Evolutionary conservation across 2,329 filamentous ascomycete genomes (phyloP), one percentile per base, ranked within the genome.

Genomic region (Aspergillus awamori): DNA sequence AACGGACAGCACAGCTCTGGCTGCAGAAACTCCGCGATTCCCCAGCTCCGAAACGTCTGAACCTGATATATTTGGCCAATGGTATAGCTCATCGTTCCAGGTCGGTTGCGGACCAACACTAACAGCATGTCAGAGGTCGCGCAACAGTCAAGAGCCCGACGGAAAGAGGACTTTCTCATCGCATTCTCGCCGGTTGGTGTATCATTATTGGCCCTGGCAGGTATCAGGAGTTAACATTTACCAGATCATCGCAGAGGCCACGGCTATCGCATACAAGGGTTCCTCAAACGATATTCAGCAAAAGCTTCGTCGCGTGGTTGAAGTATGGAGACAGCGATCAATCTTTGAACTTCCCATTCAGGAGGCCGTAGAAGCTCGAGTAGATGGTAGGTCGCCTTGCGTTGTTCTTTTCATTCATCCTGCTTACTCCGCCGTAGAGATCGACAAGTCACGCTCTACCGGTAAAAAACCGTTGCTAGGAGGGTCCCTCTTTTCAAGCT

Each of bases 31-130:
- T 99, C 62, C 95, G 93, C 72, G 94, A 98, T 68, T 93, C 92
- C 1, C 87, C 90, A 6, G 89, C 91, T 63, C 87, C 89, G 62
- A 97, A 97, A 77, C 88, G 93, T 69, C 82, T 99, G 62, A 97
- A 93, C 70, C 83, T 98, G 65, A 86, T 99, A 65, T 99, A 99
- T 76, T 89, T 99, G 59, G 93, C 93, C 65, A 99, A 99, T 77
- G 92, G 92, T 95, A 83, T 73, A 84, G 49, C 58, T 17, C n/a
- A 24, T 52, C 38, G 20, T 17, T 36, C 15, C 45, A 56, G 20
- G 43, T 38, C 20, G 13, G 28, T 38, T 4, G 38, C 17, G 13
- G 39, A 33, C 24, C 55, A 59, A 54, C 51, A 43, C 70, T 76
- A 61, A 76, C 53, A 48, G 48, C 24, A 24, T 63, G 58, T 71